Evolutionary conservation across 2,329 filamentous ascomycete species (phyloP).

Genomic region (Phialocephala subalpina): DNA sequence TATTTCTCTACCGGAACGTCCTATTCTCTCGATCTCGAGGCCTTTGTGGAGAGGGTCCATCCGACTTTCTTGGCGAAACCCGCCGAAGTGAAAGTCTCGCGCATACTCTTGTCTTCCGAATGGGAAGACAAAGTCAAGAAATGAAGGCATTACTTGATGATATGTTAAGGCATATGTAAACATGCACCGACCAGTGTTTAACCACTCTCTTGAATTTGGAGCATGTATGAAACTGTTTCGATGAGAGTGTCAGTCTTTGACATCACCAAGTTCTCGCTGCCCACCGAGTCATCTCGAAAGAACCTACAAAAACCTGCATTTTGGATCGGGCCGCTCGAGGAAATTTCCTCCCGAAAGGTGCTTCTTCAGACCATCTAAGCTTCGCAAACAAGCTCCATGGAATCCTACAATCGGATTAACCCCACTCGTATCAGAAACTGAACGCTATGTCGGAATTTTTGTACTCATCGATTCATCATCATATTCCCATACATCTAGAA

Average conservation of each 20-base stretch:
- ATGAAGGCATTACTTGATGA: conserved; percentile 46
- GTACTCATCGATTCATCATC: too few species aligned
- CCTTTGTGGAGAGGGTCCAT: conserved; percentile 26
- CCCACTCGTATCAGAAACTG: too few species aligned
- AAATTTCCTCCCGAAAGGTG: conserved; percentile 12
- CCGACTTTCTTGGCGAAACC: conserved; percentile 43
- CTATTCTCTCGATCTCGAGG: conserved; percentile 40
- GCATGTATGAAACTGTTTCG: conserved; percentile 36
- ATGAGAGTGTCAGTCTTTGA: background rate
- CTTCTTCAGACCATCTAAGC: conserved; percentile 16
- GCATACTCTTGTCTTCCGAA: conserved; percentile 45
- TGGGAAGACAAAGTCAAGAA: conserved; percentile 48
- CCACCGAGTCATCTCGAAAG: too few species aligned
- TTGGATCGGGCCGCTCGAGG: conserved; percentile 22
- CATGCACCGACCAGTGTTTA: conserved; percentile 32
- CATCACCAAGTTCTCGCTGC: conserved; percentile 17
- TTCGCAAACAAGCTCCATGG: conserved; percentile 10
- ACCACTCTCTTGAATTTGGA: conserved; percentile 32
- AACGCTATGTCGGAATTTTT: too few species aligned
- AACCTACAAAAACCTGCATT: conserved; percentile 38
- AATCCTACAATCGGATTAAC: conserved; percentile 22
- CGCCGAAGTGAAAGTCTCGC: conserved; percentile 48
- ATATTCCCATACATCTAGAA: too few species aligned
- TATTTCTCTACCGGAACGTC: conserved; percentile 47
- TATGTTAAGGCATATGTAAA: conserved; percentile 37